Conservation (phyloP, 1,139 yeast genomes). For the Kodamaea sp. region DNA sequence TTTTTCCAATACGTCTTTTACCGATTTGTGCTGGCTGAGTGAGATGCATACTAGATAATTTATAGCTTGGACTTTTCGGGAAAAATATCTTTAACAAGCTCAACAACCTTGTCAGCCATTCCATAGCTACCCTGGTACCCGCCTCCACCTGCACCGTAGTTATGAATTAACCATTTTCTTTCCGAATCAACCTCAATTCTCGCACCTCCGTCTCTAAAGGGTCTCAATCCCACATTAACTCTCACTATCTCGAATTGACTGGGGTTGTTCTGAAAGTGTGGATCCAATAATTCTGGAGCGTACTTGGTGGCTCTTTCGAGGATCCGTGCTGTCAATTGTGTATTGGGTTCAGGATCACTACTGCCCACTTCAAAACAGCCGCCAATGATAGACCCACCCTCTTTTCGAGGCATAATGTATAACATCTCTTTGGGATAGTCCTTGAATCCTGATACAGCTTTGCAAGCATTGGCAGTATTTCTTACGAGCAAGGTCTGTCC, state of each 20-base stretch:
- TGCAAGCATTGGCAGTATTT: constrained; percentile 31
- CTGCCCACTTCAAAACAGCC: constrained; percentile 42
- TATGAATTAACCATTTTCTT: constrained; percentile 42
- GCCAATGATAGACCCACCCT: constrained; percentile 56
- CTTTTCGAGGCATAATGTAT: constrained; percentile 54
- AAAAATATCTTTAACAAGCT: constrained; percentile 3
- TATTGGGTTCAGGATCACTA: constrained; percentile 29
- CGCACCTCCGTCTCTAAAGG: constrained; percentile 47
- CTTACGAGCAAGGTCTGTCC: constrained; percentile 35
- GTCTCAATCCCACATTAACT: constrained; percentile 51
- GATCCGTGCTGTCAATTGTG: constrained; percentile 39
- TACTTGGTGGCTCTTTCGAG: constrained; percentile 40
- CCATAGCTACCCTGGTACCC: constrained; percentile 53
- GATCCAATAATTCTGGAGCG: constrained; percentile 44
- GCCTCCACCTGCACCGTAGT: constrained; percentile 50
- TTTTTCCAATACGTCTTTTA: no score
- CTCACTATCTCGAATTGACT: constrained; percentile 36
- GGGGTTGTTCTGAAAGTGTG: constrained; percentile 31
- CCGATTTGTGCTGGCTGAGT: no score
- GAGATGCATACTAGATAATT: no score
- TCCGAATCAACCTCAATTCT: constrained; percentile 41
- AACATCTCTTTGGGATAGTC: constrained; percentile 37
- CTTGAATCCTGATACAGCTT: constrained; percentile 34
- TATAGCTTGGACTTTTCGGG: no score
- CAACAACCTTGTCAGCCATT: constrained; percentile 35